Conservation (phyloP, 164 flowering plant genomes). For the Kalanchoe fedtschenkoi region DNA sequence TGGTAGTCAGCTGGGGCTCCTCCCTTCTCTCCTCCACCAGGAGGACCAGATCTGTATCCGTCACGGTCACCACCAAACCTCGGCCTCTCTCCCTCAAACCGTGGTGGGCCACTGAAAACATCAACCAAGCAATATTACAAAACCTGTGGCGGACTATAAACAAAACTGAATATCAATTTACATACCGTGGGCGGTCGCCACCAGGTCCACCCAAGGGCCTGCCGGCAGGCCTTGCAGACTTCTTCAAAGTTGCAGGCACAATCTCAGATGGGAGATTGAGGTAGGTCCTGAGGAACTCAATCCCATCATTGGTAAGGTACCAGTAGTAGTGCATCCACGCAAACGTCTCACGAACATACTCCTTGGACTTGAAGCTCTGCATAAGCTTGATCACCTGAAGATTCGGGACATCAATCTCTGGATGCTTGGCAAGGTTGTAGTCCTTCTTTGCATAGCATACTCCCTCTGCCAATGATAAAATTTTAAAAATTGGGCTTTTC, state of each 20-base stretch:
- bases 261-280: slow-evolving; percentile 45
- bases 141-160: not conserved
- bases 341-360: slow-evolving; percentile 39
- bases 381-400: slow-evolving; percentile 40
- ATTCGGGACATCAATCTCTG: slow-evolving; percentile 36
- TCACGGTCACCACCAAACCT: slow-evolving; percentile 49
- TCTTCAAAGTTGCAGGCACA: slow-evolving; percentile 42
- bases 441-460: slow-evolving; percentile 44
- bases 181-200: slow-evolving; percentile 46
- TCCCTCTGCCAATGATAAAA: slow-evolving; percentile 34
- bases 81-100: slow-evolving; percentile 34
- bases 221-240: slow-evolving; percentile 27
- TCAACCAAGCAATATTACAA: not conserved
- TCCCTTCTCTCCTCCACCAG: slow-evolving; percentile 31
- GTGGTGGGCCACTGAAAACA: slow-evolving; percentile 26
- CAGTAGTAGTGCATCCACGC: slow-evolving; percentile 50
- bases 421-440: slow-evolving; percentile 34
- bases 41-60: slow-evolving; percentile 36
- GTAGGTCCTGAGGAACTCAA: slow-evolving; percentile 30
- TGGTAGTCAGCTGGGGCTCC: slow-evolving; percentile 37
- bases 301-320: slow-evolving; percentile 40
- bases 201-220: slow-evolving; percentile 31
- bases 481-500: too few relatives aligned
- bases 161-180: not conserved
- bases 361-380: slow-evolving; percentile 47